These are phyloP conservation scores for Dendrobium officinale DNA, from an alignment of 106 monocot genomes.

Conservation along the genomic window DNA sequence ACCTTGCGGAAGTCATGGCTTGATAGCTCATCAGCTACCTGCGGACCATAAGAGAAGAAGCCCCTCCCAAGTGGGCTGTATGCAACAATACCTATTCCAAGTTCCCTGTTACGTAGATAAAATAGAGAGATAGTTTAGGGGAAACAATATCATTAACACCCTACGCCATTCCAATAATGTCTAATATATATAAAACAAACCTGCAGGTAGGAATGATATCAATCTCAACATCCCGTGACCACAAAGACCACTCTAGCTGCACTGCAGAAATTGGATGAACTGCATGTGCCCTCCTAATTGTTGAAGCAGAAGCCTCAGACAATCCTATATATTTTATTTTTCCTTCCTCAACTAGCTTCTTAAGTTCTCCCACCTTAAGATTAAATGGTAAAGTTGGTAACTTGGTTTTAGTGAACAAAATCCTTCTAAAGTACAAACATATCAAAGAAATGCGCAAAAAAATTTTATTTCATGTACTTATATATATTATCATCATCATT, in stretches of 20 bases:
- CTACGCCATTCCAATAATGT: too few species aligned
- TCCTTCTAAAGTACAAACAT: not conserved
- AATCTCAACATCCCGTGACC: conserved; percentile 59
- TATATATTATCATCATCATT: not conserved
- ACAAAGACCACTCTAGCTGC: conserved; percentile 59
- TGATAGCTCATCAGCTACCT: conserved; percentile 26
- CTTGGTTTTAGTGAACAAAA: not conserved
- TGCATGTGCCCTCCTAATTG: conserved; percentile 44
- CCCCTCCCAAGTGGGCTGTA: conserved; percentile 85
- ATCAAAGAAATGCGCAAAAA: not conserved
- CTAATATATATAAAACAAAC: conserved; percentile 2
- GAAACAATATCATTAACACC: not conserved
- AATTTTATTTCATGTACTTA: too few species aligned
- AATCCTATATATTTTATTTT: conserved; percentile 51
- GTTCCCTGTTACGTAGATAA: conserved; percentile 39
- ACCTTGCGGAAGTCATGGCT: conserved; percentile 57
- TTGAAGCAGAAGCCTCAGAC: conserved; percentile 34
- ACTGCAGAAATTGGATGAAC: conserved; percentile 40
- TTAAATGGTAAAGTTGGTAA: not conserved
- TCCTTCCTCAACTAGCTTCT: conserved; percentile 42
- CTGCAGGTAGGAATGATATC: conserved; percentile 46
- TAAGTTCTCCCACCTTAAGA: conserved; percentile 39
- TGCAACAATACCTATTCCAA: conserved; percentile 85
- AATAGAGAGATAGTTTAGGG: not conserved
- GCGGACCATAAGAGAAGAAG: conserved; percentile 51